phyloP scores from a whole-genome alignment of 768 basidiomycete species.

The Phlebiopsis gigantea region DNA sequence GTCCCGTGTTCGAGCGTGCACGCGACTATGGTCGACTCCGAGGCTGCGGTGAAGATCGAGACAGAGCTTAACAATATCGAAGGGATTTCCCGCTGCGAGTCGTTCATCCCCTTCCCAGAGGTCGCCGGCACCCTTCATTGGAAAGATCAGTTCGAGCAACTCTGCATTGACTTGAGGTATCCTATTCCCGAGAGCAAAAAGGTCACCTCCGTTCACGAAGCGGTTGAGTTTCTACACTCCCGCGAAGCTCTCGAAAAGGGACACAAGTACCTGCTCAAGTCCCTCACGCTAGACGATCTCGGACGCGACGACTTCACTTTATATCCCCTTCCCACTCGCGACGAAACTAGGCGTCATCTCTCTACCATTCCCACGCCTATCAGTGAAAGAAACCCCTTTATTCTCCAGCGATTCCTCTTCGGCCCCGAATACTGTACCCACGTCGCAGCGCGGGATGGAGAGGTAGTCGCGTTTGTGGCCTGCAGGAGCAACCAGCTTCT shows the following conservation, averaged over 20 bases:
- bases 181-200: constrained; percentile 10
- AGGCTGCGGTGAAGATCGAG: neutral
- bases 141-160: constrained; percentile 13
- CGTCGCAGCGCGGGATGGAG: constrained; percentile 9
- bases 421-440: constrained; percentile 13
- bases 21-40: constrained; percentile 12
- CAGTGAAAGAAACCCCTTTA: constrained; percentile 10
- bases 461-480: constrained; percentile 10
- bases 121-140: constrained; percentile 12
- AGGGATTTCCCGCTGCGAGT: neutral
- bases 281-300: constrained; percentile 11
- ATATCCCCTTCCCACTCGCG: constrained; percentile 8
- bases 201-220: constrained; percentile 7
- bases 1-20: constrained; percentile 15
- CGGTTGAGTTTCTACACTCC: constrained; percentile 12
- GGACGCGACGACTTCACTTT: constrained; percentile 14
- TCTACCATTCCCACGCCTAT: constrained; percentile 8
- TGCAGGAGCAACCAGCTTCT: constrained; percentile 12
- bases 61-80: neutral
- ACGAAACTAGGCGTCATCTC: constrained; percentile 2
- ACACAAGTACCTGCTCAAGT: constrained; percentile 12
- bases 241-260: constrained; percentile 6
- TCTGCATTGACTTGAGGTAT: constrained; percentile 8
- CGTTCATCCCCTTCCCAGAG: constrained; percentile 11
- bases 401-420: constrained; percentile 12